Conservation (phyloP, 345 rosid species). For the Eutrema yunnanense region DNA sequence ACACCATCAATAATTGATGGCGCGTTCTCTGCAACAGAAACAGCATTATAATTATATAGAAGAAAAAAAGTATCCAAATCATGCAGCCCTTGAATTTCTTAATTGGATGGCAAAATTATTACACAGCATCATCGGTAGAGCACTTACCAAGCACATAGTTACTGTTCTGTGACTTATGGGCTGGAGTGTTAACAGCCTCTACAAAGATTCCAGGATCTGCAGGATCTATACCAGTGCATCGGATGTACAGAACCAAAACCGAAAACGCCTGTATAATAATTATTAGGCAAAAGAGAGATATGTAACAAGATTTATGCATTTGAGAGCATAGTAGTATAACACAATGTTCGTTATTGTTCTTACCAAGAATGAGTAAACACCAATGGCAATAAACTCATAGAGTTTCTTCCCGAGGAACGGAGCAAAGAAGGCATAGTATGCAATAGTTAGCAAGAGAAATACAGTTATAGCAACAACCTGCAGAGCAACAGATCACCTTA, state of each 20-base stretch:
- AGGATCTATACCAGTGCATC: constrained; percentile 91
- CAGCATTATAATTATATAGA: neutral
- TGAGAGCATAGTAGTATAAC: neutral
- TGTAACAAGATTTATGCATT: neutral
- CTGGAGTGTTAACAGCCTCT: constrained; percentile 46
- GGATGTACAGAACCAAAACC: constrained; percentile 68
- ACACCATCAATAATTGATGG: constrained; percentile 43
- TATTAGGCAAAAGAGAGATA: neutral
- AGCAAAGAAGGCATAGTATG: constrained; percentile 89
- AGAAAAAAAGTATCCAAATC: neutral
- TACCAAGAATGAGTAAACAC: constrained; percentile 79
- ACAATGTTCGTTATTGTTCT: constrained; percentile 2
- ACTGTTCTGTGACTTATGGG: constrained; percentile 46
- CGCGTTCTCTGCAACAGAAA: constrained; percentile 38
- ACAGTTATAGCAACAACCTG: constrained; percentile 88
- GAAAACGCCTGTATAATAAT: constrained; percentile 49
- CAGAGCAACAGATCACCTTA: neutral
- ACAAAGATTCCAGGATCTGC: constrained; percentile 86
- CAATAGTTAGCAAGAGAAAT: constrained; percentile 66
- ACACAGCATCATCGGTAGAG: neutral
- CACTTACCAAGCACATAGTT: constrained; percentile 13
- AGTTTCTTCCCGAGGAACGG: constrained; percentile 78
- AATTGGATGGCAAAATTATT: neutral
- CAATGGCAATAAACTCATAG: constrained; percentile 55
- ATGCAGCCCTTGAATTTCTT: neutral